Base-by-base conservation (phyloP, 805 yeast species). In the Pichia occidentalis region DNA sequence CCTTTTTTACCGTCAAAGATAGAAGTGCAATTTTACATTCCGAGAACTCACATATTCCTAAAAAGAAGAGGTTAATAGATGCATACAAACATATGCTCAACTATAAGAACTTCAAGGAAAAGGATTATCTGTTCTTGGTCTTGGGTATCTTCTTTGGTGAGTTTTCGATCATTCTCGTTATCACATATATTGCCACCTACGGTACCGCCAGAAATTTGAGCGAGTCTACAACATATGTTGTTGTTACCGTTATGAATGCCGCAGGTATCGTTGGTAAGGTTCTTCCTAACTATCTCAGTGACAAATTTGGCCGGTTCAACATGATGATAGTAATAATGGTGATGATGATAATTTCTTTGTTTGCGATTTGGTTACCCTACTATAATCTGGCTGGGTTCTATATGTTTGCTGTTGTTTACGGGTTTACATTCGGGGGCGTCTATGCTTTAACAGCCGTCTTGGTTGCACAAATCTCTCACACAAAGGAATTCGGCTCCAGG, bases 391-490 rank as follows among this genome's bases (percentile, higher is more conserved):
- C 51, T 4, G 68, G 65, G 0, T 50, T 78, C 36, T 75, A 70
- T 48, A 67, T 64, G 0, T 80, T 75, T 54, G 60, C 80, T 3
- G 70, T 36, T 4, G 20, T 50, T 20, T 50, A 49, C 47, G 85
- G 85, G 0, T 70, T 76, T 43, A 68, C 70, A 40, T 65, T 73
- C 22, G 71, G 81, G 4, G 68, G 80, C 18, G 71, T 77, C 5
- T 63, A 80, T 33, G 67, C 82, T 1, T 53, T 80, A 41, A 69
- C 77, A 0, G 83, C 85, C 0, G 80, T 73, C 6, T 73, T 83
- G 34, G 64, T 77, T 29, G 68, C 79, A 0, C 71, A 70, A 39
- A 71, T 80, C n/a, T 70, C 77, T n/a, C 68, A 68, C 8, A 73
- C 75, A 1, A 63, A 67, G 42, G 70, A 74, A 36, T 80, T 80